A percentile compares a stretch with the other conserved stretches of the same genome.
Conservation (phyloP, 2,329 filamentous ascomycete species). For the Diaporthe eres region DNA sequence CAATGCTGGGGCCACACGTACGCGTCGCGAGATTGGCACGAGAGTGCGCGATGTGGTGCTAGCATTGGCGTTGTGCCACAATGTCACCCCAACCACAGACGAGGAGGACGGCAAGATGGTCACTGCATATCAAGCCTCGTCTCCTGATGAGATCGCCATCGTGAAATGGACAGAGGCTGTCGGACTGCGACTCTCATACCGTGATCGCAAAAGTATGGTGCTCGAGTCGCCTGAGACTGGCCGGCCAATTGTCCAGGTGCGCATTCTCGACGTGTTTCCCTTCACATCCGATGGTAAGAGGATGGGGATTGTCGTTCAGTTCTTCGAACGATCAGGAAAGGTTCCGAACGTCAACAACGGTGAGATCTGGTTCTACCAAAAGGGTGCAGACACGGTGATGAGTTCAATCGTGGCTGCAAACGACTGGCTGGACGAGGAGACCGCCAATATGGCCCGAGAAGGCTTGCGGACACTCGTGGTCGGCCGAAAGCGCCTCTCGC, state of each 20-base stretch:
- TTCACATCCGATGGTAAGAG: constrained; percentile 98
- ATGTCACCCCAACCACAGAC: constrained; percentile 93
- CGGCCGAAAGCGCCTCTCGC: constrained; percentile 88
- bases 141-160: constrained; percentile 97
- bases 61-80: constrained; percentile 93
- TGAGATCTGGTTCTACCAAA: constrained; percentile 99
- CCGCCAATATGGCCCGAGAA: constrained; percentile 99
- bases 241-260: constrained; percentile 83
- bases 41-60: constrained; percentile 94
- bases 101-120: constrained; percentile 82
- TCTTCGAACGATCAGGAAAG: constrained; percentile 72
- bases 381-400: constrained; percentile 99
- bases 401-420: constrained; percentile 93
- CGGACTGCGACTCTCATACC: constrained; percentile 85
- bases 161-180: constrained; percentile 96
- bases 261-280: constrained; percentile 94
- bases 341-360: constrained; percentile 67
- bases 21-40: constrained; percentile 91
- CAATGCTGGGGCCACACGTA: constrained; percentile 79
- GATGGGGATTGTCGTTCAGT: constrained; percentile 97
- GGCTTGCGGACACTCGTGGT: constrained; percentile 94
- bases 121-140: constrained; percentile 95
- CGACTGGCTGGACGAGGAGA: constrained; percentile 99
- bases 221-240: constrained; percentile 83
- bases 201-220: constrained; percentile 88